Conservation (phyloP, 345 rosid species). For the Gossypium anomalum region DNA sequence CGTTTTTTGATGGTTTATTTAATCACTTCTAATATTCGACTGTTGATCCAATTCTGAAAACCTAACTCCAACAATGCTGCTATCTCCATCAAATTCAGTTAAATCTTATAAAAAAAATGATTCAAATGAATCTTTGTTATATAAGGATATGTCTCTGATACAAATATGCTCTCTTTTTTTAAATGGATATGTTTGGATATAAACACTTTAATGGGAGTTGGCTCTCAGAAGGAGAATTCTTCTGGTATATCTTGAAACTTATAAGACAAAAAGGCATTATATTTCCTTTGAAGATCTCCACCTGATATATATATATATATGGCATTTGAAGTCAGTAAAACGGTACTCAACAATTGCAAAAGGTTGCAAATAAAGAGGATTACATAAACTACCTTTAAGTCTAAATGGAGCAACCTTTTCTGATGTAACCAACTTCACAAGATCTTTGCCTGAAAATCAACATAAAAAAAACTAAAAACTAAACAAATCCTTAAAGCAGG, state of each 20-base stretch:
- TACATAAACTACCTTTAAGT: constrained; percentile 21
- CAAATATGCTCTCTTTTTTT: no score
- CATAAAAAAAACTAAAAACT: neutral
- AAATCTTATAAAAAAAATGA: neutral
- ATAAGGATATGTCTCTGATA: no score
- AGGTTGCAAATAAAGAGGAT: neutral
- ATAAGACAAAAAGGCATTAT: constrained; percentile 12
- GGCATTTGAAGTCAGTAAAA: neutral
- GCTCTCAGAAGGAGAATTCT: constrained; percentile 26
- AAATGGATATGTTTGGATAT: neutral
- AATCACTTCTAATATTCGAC: no score
- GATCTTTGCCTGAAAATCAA: constrained; percentile 23
- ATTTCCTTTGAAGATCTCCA: constrained; percentile 24
- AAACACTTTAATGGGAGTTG: neutral
- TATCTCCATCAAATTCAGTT: neutral
- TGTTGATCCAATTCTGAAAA: no score
- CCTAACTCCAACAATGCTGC: neutral
- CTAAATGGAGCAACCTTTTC: constrained; percentile 17
- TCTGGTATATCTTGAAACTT: constrained; percentile 25
- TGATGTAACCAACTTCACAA: constrained; percentile 16
- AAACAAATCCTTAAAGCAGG: neutral
- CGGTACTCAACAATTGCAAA: neutral
- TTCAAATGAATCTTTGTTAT: neutral
- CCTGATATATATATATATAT: constrained; percentile 8
- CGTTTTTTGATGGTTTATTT: no score